Evolutionary conservation across 257 asterid species (phyloP), one percentile per base, ranked within the genome.

Genomic region (Ilex asprella): DNA sequence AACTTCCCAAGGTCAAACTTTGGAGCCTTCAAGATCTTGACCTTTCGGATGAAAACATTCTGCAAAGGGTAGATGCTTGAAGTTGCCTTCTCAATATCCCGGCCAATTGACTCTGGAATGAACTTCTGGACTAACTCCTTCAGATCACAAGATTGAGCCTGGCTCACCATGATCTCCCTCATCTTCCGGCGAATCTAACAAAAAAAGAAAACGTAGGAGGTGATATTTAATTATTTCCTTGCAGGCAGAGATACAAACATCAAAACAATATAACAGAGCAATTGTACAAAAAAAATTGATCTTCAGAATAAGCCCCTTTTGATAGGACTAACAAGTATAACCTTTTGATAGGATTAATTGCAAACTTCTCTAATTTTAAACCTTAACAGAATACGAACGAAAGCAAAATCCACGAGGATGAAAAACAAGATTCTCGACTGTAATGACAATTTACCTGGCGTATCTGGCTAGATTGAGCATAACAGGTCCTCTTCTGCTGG

Each of bases 401-500:
- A 3, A 16, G 13, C 15, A 32, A 5, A 29, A 32, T 39, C 14
- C 1, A 49, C 14, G 2, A 7, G 5, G 10, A 4, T 49, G 32
- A 10, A 16, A 60, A 53, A 7, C 6, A 14, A 15, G 46, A 31
- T 2, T 2, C 4, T 4, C 0, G 11, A 14, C 12, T 9, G n/a
- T 6, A 39, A 31, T 35, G 46, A 56, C 55, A 31, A 61, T 30
- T 67, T 66, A 89, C 97, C 72, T 88, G 90, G 30, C 93, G 93
- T 7, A 82, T 88, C 72, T 88, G 95, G 73, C 96, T 88, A 2
- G 96, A 74, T 61, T 84, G 90, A 0, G 96, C 96, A 44, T 88
- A 88, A 43, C 95, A 88, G n/a, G 96, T 88, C 76, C 89, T 84
- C 79, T 86, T 88, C 71, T 82, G 93, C 67, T 88, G 96, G 84